These are phyloP conservation scores for Dalechampia spathulata DNA, from an alignment of 441 rosid species.

Conservation along the genomic window DNA sequence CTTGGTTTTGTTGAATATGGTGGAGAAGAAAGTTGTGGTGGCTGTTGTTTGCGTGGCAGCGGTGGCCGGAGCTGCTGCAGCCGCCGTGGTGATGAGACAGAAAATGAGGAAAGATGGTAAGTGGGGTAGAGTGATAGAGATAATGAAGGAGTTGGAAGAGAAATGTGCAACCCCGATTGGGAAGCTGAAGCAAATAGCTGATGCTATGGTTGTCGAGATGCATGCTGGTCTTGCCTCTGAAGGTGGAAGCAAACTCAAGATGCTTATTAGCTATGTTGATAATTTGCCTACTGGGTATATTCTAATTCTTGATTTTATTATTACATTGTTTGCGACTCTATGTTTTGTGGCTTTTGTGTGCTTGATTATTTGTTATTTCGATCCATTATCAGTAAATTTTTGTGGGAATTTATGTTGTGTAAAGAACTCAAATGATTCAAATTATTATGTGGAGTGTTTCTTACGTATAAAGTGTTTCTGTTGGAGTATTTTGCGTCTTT, in stretches of 20 bases:
- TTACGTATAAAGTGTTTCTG: no score
- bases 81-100: slow-evolving; percentile 40
- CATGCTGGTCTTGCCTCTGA: slow-evolving; percentile 97
- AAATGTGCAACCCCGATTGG: slow-evolving; percentile 61
- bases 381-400: no score
- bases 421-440: no score
- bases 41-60: slow-evolving; percentile 49
- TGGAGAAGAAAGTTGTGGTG: slow-evolving; percentile 65
- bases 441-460: no score
- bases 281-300: slow-evolving; percentile 88
- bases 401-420: no score
- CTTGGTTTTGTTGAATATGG: slow-evolving; percentile 23
- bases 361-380: no score
- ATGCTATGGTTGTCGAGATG: slow-evolving; percentile 98
- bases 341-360: not conserved
- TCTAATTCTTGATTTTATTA: not conserved
- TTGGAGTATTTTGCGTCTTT: no score
- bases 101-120: slow-evolving; percentile 47
- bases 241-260: slow-evolving; percentile 95
- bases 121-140: slow-evolving; percentile 60
- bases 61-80: slow-evolving; percentile 57
- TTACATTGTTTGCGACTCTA: not conserved
- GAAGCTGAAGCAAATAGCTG: slow-evolving; percentile 73
- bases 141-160: slow-evolving; percentile 69
- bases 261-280: slow-evolving; percentile 93